Evolutionary conservation across 192 early-diverging fungal species (phyloP).

Genomic region (Umbelopsis vinacea): DNA sequence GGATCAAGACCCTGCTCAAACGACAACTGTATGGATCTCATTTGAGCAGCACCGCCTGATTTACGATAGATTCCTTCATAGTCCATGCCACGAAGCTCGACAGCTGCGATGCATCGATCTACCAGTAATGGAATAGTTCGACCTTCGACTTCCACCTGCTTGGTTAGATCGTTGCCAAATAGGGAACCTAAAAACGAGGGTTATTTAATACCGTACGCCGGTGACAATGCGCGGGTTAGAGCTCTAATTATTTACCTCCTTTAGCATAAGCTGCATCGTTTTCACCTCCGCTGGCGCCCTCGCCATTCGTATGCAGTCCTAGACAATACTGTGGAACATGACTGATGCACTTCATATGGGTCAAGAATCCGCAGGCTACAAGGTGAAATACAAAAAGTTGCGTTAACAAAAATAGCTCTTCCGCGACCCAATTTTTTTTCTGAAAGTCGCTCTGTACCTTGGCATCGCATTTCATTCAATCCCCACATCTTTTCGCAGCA

Average conservation of each 20-base stretch:
- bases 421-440: no score
- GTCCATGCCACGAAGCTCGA: constrained; percentile 66
- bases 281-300: neutral
- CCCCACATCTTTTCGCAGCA: constrained; percentile 66
- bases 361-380: constrained; percentile 50
- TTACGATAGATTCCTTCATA: constrained; percentile 85
- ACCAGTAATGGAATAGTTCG: constrained; percentile 69
- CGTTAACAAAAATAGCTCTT: constrained; percentile 6
- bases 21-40: constrained; percentile 66
- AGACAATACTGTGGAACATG: constrained; percentile 42
- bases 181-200: constrained; percentile 39
- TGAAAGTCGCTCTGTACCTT: constrained; percentile 31
- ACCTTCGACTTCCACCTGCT: constrained; percentile 60
- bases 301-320: constrained; percentile 27
- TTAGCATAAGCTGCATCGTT: constrained; percentile 10
- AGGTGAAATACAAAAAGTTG: neutral
- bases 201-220: neutral
- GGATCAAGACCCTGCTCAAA: constrained; percentile 59
- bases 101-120: constrained; percentile 67
- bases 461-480: constrained; percentile 50
- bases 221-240: neutral
- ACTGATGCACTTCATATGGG: constrained; percentile 50
- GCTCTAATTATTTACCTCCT: constrained; percentile 19
- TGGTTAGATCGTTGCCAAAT: constrained; percentile 69
- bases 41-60: constrained; percentile 74